Percentiles rank a stretch among this genome's conserved stretches.
Evolutionary conservation across 2,329 filamentous ascomycete genomes (phyloP).

Genomic region (Scolecobasidium constrictum): DNA sequence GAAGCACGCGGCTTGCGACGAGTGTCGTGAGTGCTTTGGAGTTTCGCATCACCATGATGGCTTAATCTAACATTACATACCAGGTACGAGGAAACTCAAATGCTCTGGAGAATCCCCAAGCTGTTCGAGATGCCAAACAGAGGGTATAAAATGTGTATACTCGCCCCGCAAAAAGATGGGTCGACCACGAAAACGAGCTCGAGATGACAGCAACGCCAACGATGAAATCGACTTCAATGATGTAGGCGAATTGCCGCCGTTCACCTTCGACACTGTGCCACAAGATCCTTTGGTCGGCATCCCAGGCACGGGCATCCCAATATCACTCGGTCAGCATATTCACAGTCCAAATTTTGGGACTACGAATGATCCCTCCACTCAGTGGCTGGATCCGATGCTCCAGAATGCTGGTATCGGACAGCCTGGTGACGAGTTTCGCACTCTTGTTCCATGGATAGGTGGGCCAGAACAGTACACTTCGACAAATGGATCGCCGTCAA

Average conservation of each 20-base stretch:
- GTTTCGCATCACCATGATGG: not conserved
- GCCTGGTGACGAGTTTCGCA: not conserved
- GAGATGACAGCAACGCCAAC: constrained; percentile 16
- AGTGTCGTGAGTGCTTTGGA: constrained; percentile 23
- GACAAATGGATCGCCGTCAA: too few relatives aligned
- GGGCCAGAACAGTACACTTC: too few relatives aligned
- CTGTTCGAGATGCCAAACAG: constrained; percentile 31
- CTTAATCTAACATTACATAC: constrained; percentile 4
- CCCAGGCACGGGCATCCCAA: not conserved
- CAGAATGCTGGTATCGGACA: not conserved
- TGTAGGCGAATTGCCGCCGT: not conserved
- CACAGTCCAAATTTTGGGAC: not conserved
- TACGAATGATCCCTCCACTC: not conserved
- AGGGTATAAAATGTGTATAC: constrained; percentile 33
- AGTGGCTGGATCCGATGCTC: not conserved
- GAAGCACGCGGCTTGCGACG: constrained; percentile 28
- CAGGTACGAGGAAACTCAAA: constrained; percentile 38
- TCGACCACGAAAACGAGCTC: constrained; percentile 35
- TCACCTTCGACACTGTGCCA: not conserved
- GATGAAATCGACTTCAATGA: not conserved
- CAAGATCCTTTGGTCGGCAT: not conserved
- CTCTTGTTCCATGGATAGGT: not conserved
- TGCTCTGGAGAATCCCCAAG: constrained; percentile 32
- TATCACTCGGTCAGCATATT: not conserved
- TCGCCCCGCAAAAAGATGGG: constrained; percentile 40